Base-by-base conservation (phyloP, 805 yeast genomes). In the Groenewaldozyma salmanticensis region DNA sequence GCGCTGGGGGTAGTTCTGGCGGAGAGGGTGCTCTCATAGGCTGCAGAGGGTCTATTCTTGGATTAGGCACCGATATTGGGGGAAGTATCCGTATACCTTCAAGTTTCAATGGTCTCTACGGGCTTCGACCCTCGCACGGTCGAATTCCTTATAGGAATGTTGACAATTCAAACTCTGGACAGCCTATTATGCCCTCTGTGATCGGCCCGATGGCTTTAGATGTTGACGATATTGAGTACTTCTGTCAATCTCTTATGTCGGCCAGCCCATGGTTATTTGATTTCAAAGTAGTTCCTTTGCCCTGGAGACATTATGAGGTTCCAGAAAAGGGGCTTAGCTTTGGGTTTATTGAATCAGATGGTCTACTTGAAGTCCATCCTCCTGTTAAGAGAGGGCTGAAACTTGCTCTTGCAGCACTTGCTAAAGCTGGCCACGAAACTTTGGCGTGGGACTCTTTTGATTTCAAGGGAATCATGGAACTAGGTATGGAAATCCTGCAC, bases 1-100 rank as follows among this genome's bases (percentile, higher is more conserved):
- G 70, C 11, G 55, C 74, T 18, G 79, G 79, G 34, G 79, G 79
- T 2, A 68, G 75, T 4, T 67, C 75, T 6, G 77, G 77, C 5
- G 79, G 80, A 35, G 79, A 73, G 40, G 75, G 71, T n/a, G 73
- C 75, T 4, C 52, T 74, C 29, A 48, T 70, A 3, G 65, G 64
- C 1, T 42, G 68, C 40, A 57, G 59, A 42, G 75, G 74, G 3
- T 62, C 73, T 6, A 62, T 66, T 60, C 37, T 79, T 33, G 88
- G 77, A 65, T 38, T 55, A 39, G 77, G 77, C 2, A 60, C 71
- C 11, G 80, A 75, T 49, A 68, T 73, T 41, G 79, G 77, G 33
- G 80, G 80, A 17, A 59, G 68, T 22, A 62, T 74, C 32, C 59
- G 79, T 42, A 62, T 66, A 38, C 79, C 80, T 1, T 66, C 74